Percentiles rank a stretch among this genome's conserved stretches.
These are phyloP conservation scores for Clarkia xantiana DNA, from an alignment of 345 rosid species.

Conservation along the genomic window DNA sequence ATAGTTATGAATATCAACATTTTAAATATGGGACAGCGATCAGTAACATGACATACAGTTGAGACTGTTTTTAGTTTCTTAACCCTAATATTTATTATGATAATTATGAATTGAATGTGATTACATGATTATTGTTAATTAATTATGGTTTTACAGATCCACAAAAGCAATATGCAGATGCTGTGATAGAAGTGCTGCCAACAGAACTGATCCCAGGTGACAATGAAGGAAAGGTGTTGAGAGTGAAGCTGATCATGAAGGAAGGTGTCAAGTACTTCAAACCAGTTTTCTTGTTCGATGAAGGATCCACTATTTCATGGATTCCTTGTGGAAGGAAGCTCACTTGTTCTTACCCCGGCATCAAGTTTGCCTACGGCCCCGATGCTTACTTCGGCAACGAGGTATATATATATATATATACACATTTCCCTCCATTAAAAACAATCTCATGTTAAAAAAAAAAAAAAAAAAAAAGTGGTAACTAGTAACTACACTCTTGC, in stretches of 20 bases:
- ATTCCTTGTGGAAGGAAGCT: conserved; percentile 97
- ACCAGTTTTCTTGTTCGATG: conserved; percentile 85
- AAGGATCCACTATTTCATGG: conserved; percentile 89
- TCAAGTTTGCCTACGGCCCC: conserved; percentile 75
- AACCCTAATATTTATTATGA: no score
- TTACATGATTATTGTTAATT: no score
- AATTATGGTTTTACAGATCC: conserved; percentile 80
- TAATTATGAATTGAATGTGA: no score
- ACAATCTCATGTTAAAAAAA: no score
- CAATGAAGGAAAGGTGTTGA: conserved; percentile 81
- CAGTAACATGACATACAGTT: no score
- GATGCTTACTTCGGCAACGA: conserved; percentile 65
- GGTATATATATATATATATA: conserved; percentile 24
- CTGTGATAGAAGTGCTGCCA: conserved; percentile 87
- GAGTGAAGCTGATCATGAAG: conserved; percentile 85
- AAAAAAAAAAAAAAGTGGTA: no score
- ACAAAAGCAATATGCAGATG: conserved; percentile 91
- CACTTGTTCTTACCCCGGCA: conserved; percentile 98
- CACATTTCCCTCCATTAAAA: no score
- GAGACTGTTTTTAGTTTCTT: no score
- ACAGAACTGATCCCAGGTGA: conserved; percentile 80
- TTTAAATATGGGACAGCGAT: no score
- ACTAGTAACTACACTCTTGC: no score
- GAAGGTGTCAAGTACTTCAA: conserved; percentile 81
- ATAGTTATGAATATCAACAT: background rate